Conservation (phyloP, 495 filamentous ascomycete species). For the Neurospora pannonica region DNA sequence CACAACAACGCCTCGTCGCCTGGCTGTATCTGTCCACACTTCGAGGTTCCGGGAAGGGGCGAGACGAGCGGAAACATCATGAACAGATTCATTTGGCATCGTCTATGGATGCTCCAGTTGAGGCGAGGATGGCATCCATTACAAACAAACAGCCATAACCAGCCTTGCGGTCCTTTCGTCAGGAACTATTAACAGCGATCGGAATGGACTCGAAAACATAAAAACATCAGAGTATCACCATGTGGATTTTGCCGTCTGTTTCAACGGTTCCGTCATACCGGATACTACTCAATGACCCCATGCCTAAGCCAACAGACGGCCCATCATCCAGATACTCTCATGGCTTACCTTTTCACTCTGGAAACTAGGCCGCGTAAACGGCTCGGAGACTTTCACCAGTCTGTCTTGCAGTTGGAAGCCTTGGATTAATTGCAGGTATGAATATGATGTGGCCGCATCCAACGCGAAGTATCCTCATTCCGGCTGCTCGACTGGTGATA, state of each 20-base stretch:
- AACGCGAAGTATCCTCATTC: not conserved
- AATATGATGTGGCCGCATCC: not conserved
- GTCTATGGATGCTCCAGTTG: not conserved
- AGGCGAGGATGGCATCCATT: not conserved
- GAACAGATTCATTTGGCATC: not conserved
- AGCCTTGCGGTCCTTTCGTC: not conserved
- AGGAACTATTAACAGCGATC: not conserved
- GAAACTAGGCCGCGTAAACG: not conserved
- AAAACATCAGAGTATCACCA: not conserved
- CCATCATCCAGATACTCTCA: not conserved
- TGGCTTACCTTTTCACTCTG: not conserved
- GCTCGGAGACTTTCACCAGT: not conserved
- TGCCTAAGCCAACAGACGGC: not conserved
- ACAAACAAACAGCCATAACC: not conserved
- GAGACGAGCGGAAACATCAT: not conserved
- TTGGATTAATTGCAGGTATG: not conserved
- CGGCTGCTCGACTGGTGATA: not conserved
- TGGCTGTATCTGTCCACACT: not conserved
- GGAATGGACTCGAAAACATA: not conserved
- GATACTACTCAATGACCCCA: not conserved
- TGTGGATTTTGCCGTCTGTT: not conserved
- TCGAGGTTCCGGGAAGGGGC: not conserved
- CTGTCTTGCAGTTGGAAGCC: not conserved
- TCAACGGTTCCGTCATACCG: not conserved
- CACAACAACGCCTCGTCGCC: not conserved